Percentiles rank a stretch among this genome's conserved stretches.
These are phyloP conservation scores for Elsinoe ampelina DNA, from an alignment of 2,329 filamentous ascomycete species.

Conservation along the genomic window DNA sequence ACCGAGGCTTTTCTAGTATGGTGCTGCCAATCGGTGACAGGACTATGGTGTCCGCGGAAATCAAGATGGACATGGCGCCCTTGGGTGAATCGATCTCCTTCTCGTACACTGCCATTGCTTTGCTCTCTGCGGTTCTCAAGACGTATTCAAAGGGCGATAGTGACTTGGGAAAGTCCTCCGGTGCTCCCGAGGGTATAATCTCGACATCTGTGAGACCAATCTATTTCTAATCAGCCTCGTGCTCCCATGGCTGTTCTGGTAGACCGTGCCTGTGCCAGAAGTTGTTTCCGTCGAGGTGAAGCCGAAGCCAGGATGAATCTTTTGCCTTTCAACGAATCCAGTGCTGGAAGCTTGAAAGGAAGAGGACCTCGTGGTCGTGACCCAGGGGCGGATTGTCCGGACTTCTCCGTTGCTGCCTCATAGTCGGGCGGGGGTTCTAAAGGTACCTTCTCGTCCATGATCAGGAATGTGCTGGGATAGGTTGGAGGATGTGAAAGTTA, in stretches of 20 bases:
- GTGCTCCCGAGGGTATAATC: slow-evolving; percentile 70
- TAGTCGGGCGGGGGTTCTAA: slow-evolving; percentile 38
- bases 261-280: slow-evolving; percentile 58
- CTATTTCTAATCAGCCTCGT: slow-evolving; percentile 31
- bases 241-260: background rate
- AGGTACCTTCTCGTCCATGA: slow-evolving; percentile 26
- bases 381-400: slow-evolving; percentile 16
- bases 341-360: slow-evolving; percentile 69
- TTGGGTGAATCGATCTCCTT: slow-evolving; percentile 47
- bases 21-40: slow-evolving; percentile 60
- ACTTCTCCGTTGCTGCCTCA: slow-evolving; percentile 25
- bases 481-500: background rate
- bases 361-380: slow-evolving; percentile 41
- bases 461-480: background rate
- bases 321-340: slow-evolving; percentile 65
- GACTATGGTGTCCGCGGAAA: slow-evolving; percentile 86
- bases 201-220: slow-evolving; percentile 76
- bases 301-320: slow-evolving; percentile 83
- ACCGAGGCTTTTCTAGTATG: slow-evolving; percentile 85
- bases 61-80: slow-evolving; percentile 72
- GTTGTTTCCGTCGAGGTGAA: slow-evolving; percentile 72
- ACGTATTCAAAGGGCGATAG: slow-evolving; percentile 86
- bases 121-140: slow-evolving; percentile 71
- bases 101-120: slow-evolving; percentile 66
- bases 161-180: slow-evolving; percentile 75